These are phyloP conservation scores for Rhynchospora pubera DNA, from an alignment of 176 grass and related monocot genomes.

Conservation along the genomic window DNA sequence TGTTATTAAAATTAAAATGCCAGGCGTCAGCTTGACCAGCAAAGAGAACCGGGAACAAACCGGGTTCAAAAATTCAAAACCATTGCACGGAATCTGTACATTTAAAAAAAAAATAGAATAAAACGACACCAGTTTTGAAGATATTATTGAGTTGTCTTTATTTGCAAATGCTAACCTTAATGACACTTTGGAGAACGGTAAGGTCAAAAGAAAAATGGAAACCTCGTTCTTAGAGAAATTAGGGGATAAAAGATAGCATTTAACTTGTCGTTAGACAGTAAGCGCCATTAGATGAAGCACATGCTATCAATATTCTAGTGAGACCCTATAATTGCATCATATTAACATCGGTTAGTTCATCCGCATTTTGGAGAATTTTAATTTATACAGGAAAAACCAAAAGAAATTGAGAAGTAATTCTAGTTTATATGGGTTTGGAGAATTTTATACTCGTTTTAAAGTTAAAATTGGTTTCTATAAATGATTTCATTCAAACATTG, in stretches of 20 bases:
- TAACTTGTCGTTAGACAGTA: neutral
- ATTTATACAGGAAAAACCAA: neutral
- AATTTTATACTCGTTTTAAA: neutral
- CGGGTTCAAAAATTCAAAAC: constrained; percentile 23
- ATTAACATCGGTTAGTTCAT: neutral
- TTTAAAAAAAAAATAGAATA: neutral
- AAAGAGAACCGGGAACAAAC: constrained; percentile 13
- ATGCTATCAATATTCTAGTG: neutral
- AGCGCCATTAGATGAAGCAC: neutral
- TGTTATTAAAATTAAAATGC: neutral
- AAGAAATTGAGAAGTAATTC: neutral
- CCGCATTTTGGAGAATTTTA: neutral
- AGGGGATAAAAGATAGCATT: neutral
- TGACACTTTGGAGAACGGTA: neutral
- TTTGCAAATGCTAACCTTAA: constrained; percentile 8
- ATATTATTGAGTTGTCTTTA: neutral
- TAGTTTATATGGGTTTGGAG: neutral
- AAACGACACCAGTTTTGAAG: neutral
- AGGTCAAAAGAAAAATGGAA: constrained; percentile 18
- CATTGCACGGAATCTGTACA: neutral
- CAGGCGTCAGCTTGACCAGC: constrained; percentile 11
- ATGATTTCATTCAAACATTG: no score
- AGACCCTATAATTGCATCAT: neutral
- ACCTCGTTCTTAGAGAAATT: constrained; percentile 15
- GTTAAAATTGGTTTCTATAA: neutral